Evolutionary conservation across 2,329 filamentous ascomycete genomes (phyloP).

Genomic region (Microdochium paspali): DNA sequence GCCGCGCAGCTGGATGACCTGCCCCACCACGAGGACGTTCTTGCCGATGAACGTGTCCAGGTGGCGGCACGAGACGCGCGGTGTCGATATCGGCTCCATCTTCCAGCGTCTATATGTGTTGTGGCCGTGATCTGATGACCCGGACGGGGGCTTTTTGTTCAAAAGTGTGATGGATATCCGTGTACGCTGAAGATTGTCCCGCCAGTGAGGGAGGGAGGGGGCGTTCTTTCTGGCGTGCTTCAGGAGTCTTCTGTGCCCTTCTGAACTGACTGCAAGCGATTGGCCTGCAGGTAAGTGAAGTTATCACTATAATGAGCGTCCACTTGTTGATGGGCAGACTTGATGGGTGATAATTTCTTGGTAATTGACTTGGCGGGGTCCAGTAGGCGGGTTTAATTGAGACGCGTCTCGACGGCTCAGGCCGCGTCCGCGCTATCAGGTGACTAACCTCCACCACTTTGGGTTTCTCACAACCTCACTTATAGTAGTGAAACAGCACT

Average conservation of each 20-base stretch:
- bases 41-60: slow-evolving; percentile 66
- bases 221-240: too few relatives aligned
- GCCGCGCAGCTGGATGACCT: slow-evolving; percentile 72
- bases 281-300: too few relatives aligned
- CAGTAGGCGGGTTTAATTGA: neutral
- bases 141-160: too few relatives aligned
- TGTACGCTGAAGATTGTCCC: too few relatives aligned
- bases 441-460: neutral
- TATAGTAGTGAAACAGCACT: too few relatives aligned
- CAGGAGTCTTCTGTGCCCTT: too few relatives aligned
- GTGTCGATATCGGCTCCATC: slow-evolving; percentile 66
- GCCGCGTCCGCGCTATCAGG: neutral
- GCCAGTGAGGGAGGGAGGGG: too few relatives aligned
- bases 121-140: too few relatives aligned
- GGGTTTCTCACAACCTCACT: too few relatives aligned
- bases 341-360: neutral
- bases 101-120: too few relatives aligned
- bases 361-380: neutral
- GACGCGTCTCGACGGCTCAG: neutral
- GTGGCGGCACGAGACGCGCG: slow-evolving; percentile 73
- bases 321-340: neutral
- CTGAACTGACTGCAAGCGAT: too few relatives aligned
- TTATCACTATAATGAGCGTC: neutral
- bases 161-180: too few relatives aligned
- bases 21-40: slow-evolving; percentile 79